A percentile compares a stretch with the other conserved stretches of the same genome.
Conservation (phyloP, 2,329 filamentous ascomycete genomes). For the Colletotrichum cereale region DNA sequence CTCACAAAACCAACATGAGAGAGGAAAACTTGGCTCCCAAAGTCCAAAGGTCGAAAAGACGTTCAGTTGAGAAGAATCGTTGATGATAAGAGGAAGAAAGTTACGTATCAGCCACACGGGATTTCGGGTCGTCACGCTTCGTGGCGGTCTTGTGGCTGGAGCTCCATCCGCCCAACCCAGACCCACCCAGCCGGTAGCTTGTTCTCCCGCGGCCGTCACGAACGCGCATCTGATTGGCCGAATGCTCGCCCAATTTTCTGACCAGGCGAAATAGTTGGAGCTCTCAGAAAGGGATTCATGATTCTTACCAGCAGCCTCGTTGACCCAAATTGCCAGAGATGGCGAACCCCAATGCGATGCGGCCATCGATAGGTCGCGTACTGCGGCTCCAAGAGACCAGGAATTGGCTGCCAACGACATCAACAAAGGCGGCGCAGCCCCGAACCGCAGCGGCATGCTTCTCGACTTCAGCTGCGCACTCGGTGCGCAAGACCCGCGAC, state of each 20-base stretch:
- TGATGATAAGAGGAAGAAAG: not conserved
- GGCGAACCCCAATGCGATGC: slow-evolving; percentile 47
- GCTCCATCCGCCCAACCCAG: not conserved
- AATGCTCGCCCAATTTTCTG: slow-evolving; percentile 28
- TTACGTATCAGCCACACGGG: not conserved
- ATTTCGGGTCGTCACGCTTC: not conserved
- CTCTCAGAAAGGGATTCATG: slow-evolving; percentile 27
- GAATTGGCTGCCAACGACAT: slow-evolving; percentile 19
- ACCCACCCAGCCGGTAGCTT: slow-evolving; percentile 18
- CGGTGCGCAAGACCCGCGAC: slow-evolving; percentile 72
- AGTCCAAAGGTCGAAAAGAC: not conserved
- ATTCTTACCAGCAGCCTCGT: slow-evolving; percentile 27
- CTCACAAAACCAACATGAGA: not conserved
- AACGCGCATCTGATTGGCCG: slow-evolving; percentile 25
- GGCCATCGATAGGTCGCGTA: slow-evolving; percentile 48
- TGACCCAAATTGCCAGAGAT: slow-evolving; percentile 43
- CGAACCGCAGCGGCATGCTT: slow-evolving; percentile 51
- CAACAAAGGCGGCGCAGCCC: slow-evolving; percentile 12
- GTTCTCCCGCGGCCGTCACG: slow-evolving; percentile 31
- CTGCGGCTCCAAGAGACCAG: slow-evolving; percentile 40
- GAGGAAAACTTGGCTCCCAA: not conserved
- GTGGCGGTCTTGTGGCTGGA: not conserved
- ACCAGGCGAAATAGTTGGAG: slow-evolving; percentile 36
- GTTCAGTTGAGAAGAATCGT: not conserved
- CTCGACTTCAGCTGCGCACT: slow-evolving; percentile 67